Conservation (phyloP, 441 rosid genomes). For the Gossypium trilobum region DNA sequence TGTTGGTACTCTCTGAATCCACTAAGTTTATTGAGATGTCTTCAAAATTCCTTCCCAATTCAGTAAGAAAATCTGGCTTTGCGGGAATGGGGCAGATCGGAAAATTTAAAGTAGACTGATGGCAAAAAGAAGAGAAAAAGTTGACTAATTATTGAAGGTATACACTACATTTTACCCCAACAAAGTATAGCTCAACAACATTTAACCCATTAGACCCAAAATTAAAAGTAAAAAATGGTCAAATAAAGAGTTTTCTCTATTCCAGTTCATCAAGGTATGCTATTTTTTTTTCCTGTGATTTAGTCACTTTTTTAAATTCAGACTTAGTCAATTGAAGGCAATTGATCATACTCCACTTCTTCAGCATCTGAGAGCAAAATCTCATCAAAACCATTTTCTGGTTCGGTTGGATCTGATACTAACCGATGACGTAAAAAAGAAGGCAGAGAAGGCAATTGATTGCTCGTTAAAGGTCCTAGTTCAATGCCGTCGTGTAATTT, state of each 20-base stretch:
- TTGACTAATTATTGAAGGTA: not conserved
- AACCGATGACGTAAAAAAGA: slow-evolving; percentile 53
- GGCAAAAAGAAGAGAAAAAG: not conserved
- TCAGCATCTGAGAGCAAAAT: slow-evolving; percentile 38
- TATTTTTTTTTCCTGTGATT: slow-evolving; percentile 28
- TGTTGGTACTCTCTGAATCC: too few species aligned
- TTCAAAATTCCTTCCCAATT: not conserved
- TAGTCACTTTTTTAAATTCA: slow-evolving; percentile 59
- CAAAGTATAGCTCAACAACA: not conserved
- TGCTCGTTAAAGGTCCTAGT: slow-evolving; percentile 44
- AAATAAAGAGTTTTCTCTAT: not conserved
- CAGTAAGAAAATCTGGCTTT: not conserved
- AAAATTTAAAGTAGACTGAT: not conserved
- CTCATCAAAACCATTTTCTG: slow-evolving; percentile 40
- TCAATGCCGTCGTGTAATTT: slow-evolving; percentile 50
- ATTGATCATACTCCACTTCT: slow-evolving; percentile 70
- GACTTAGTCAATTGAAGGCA: slow-evolving; percentile 75
- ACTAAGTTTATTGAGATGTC: too few species aligned
- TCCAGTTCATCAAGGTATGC: too few species aligned
- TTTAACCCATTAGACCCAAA: not conserved
- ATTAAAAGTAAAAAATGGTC: not conserved
- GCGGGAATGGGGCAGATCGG: not conserved
- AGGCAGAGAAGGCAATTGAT: slow-evolving; percentile 65
- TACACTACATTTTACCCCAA: not conserved
- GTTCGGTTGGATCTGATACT: slow-evolving; percentile 39